A percentile compares a stretch with the other conserved stretches of the same genome.
Evolutionary conservation across 371 early-diverging fungal genomes (phyloP).

Genomic region (Mortierella polycephala): DNA sequence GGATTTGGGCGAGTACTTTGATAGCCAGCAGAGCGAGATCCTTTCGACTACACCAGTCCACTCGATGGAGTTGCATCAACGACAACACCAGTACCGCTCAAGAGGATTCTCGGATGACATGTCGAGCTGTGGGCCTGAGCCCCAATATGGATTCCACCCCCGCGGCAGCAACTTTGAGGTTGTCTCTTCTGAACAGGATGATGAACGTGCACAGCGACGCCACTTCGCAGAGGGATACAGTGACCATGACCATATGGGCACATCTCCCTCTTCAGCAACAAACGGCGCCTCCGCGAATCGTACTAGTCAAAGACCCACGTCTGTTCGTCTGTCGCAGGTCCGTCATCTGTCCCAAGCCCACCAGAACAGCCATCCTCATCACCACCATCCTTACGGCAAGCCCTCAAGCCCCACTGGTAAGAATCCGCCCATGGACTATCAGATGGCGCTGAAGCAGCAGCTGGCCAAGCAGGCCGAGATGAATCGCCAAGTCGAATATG

Average conservation of each 20-base stretch:
- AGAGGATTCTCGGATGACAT: conserved; percentile 38
- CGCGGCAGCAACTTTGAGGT: conserved; percentile 23
- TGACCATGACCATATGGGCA: conserved; percentile 37
- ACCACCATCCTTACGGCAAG: conserved; percentile 52
- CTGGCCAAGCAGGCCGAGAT: conserved; percentile 44
- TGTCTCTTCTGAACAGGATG: conserved; percentile 25
- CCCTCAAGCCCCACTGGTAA: conserved; percentile 39
- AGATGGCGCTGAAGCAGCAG: conserved; percentile 50
- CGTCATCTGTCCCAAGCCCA: conserved; percentile 50
- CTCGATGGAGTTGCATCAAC: conserved; percentile 50
- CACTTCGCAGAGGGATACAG: conserved; percentile 51
- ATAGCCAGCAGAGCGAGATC: conserved; percentile 53
- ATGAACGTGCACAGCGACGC: conserved; percentile 22
- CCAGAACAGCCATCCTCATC: conserved; percentile 50
- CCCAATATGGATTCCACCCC: conserved; percentile 39
- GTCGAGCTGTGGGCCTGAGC: conserved; percentile 37
- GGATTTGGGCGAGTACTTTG: conserved; percentile 53
- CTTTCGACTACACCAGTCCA: conserved; percentile 51
- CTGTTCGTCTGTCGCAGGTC: conserved; percentile 48
- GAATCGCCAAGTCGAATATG: conserved; percentile 51
- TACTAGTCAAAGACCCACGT: conserved; percentile 39
- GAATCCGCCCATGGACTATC: conserved; percentile 48
- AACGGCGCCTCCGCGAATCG: conserved; percentile 11
- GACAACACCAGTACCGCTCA: conserved; percentile 8
- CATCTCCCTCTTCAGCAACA: neutral